Conservation (phyloP, 2,329 filamentous ascomycete genomes). For the Sclerotinia glacialis region DNA sequence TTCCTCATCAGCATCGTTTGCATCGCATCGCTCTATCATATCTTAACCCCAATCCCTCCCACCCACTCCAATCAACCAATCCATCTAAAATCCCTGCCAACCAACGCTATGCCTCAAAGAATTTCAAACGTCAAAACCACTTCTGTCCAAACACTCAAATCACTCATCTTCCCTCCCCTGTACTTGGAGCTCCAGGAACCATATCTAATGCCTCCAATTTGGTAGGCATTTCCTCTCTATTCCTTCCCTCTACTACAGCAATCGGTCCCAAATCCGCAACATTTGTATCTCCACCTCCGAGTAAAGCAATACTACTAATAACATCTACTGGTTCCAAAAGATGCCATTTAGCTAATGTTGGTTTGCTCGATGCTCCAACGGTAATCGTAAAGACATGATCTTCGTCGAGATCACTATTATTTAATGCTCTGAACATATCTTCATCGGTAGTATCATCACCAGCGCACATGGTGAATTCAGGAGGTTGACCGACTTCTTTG, state of each 20-base stretch:
- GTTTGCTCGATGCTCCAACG: conserved; percentile 86
- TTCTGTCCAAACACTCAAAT: not conserved
- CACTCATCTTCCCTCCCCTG: not conserved
- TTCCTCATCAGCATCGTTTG: not conserved
- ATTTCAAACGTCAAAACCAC: not conserved
- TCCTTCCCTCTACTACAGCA: conserved; percentile 35
- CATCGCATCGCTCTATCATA: not conserved
- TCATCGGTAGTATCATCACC: conserved; percentile 98
- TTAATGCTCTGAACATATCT: conserved; percentile 88
- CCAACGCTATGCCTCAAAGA: conserved; percentile 5
- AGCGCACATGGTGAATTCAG: conserved; percentile 85
- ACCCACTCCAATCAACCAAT: not conserved
- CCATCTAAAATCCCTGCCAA: not conserved
- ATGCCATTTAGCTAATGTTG: conserved; percentile 87
- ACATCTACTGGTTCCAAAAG: conserved; percentile 86
- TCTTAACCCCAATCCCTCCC: not conserved
- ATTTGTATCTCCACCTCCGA: conserved; percentile 40
- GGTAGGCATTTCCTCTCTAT: conserved; percentile 20
- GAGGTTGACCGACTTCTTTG: conserved; percentile 51
- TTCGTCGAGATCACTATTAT: conserved; percentile 53
- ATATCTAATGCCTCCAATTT: conserved; percentile 21
- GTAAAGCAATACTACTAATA: conserved; percentile 62
- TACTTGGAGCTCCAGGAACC: conserved; percentile 8
- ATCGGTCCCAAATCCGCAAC: conserved; percentile 35
- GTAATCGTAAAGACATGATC: conserved; percentile 85